Evolutionary conservation across 148 eudicot species (phyloP), one percentile per base, ranked within the genome.

Genomic region (Chenopodium berlandieri): DNA sequence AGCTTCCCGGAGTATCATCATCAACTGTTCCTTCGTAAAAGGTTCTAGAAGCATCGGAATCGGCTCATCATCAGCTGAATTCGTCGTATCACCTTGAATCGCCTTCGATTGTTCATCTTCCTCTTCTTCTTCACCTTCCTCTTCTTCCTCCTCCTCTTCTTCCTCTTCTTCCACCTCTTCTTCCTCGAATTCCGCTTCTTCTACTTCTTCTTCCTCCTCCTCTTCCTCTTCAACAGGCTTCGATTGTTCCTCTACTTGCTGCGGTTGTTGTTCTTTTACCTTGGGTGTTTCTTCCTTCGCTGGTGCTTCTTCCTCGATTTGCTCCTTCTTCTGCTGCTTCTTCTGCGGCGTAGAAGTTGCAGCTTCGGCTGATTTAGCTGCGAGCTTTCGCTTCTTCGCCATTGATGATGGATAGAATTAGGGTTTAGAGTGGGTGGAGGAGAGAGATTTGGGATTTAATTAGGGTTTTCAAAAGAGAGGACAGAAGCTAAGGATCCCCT

Each of bases 1-100:
- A 0, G 99, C 99, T 58, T 94, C 94, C 19, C 82, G 80, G 6
- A 96, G 74, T 3, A 96, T 76, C 14, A 56, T 68, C 0, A 88
- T 71, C 0, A 96, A 79, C 54, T 94, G 97, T 2, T 96, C 98
- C 47, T 96, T 96, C 0, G 90, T 89, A 58, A 96, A 94, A 0
- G 98, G 99, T 63, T 94, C 97, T 2, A 96, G 86, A 63, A 96
- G 84, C 84, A 84, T 89, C 86, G 85, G 83, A 5, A 96, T 81
- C 11, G 98, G 90, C 79, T 96, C 99, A 0, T 88, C 93, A 4
- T 87, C 91, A 5, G 52, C 88, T 2, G 52, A 88, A 1, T 32
- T 80, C 2, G 4, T 12, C 62, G 62, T 56, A 1, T 67, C 84
- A 7, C 66, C 78, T 63, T 54, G 31, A 54, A 75, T 12, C 13